A percentile compares a stretch with the other conserved stretches of the same genome.
Conservation (phyloP, 805 yeast species). For the Barnettozyma vustinii region DNA sequence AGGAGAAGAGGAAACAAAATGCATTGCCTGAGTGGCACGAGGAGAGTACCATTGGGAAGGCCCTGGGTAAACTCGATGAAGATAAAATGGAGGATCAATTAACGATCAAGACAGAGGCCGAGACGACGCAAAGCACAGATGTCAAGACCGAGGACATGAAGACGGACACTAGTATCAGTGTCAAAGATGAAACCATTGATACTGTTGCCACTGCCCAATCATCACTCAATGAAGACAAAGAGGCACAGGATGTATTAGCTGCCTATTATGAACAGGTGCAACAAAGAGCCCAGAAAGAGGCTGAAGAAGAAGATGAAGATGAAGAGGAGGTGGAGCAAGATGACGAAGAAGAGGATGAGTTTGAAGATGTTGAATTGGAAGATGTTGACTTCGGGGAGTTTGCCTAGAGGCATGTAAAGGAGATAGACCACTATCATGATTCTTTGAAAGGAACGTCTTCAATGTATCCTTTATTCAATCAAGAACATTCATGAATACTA, state of each 20-base stretch:
- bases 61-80: conserved; percentile 48
- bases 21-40: conserved; percentile 97
- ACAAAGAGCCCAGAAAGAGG: conserved; percentile 24
- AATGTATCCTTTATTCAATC: too few species aligned
- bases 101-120: conserved; percentile 14
- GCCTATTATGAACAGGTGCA: conserved; percentile 25
- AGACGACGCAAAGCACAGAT: conserved; percentile 10
- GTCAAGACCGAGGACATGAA: conserved; percentile 13
- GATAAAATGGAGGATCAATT: conserved; percentile 40
- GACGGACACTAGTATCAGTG: neutral
- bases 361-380: conserved; percentile 56
- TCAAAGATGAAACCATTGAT: conserved; percentile 13
- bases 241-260: conserved; percentile 23
- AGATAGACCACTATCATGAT: too few species aligned
- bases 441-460: too few species aligned
- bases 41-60: conserved; percentile 78
- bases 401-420: conserved; percentile 44
- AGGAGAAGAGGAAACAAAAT: conserved; percentile 78
- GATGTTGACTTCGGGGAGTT: conserved; percentile 30
- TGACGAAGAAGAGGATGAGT: conserved; percentile 49
- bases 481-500: too few species aligned
- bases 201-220: conserved; percentile 13
- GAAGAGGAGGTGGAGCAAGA: conserved; percentile 42
- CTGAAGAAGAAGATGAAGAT: conserved; percentile 22
- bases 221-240: conserved; percentile 19